Conservation (phyloP, 805 yeast genomes). For the Candida koratica region DNA sequence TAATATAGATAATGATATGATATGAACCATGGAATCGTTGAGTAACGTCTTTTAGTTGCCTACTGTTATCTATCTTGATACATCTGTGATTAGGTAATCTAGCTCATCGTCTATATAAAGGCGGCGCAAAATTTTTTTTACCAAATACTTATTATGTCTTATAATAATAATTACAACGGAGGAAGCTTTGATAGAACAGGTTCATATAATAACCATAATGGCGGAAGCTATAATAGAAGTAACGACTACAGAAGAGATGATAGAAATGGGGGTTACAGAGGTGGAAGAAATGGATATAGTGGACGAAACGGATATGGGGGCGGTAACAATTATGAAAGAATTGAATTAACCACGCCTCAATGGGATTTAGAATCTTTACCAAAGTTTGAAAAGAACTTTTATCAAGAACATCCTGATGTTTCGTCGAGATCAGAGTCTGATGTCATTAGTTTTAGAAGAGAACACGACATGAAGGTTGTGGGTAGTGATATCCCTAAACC, state of each 20-base stretch:
- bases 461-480: slow-evolving; percentile 77
- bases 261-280: slow-evolving; percentile 31
- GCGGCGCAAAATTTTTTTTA: slow-evolving; percentile 3
- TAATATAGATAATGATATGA: slow-evolving; percentile 1
- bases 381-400: slow-evolving; percentile 91
- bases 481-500: slow-evolving; percentile 94
- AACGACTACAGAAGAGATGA: slow-evolving; percentile 29
- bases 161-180: slow-evolving; percentile 16
- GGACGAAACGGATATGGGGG: slow-evolving; percentile 41
- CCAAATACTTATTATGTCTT: slow-evolving; percentile 9
- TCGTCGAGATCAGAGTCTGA: slow-evolving; percentile 71
- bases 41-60: too few species aligned
- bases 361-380: slow-evolving; percentile 80
- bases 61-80: too few species aligned
- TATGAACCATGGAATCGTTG: too few species aligned
- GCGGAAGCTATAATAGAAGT: slow-evolving; percentile 20
- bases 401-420: slow-evolving; percentile 79
- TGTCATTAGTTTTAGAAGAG: slow-evolving; percentile 69
- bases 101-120: slow-evolving; percentile 7
- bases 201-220: slow-evolving; percentile 10
- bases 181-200: slow-evolving; percentile 10
- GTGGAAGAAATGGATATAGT: slow-evolving; percentile 25
- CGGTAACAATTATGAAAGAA: slow-evolving; percentile 38
- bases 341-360: slow-evolving; percentile 62
- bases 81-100: slow-evolving; percentile 7